Evolutionary conservation across 2,329 filamentous ascomycete species (phyloP).

Genomic region (Calonectria pseudoreteaudii): DNA sequence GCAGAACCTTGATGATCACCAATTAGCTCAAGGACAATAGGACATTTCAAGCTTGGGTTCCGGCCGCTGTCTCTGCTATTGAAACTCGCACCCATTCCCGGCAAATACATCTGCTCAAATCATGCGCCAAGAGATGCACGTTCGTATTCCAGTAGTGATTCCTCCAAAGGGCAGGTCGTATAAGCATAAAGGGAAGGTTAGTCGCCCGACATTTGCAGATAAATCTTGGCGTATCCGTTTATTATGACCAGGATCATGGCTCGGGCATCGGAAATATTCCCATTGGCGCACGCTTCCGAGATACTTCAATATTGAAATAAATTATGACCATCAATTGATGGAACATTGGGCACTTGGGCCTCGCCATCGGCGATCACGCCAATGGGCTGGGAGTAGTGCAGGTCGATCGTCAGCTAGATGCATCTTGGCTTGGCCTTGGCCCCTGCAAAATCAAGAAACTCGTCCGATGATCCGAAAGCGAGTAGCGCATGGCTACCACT

Average conservation of each 20-base stretch:
- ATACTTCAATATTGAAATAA: too few relatives aligned
- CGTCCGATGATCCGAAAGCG: background rate
- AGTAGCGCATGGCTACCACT: background rate
- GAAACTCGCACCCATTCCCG: background rate
- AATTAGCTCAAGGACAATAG: background rate
- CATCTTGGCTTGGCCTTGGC: too few relatives aligned
- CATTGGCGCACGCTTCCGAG: background rate
- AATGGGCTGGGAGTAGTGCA: background rate
- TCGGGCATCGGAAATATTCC: background rate
- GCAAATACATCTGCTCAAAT: background rate
- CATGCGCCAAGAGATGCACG: background rate
- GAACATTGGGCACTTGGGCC: background rate
- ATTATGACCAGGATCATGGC: background rate
- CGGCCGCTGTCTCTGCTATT: background rate
- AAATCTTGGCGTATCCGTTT: background rate
- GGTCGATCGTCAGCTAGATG: too few relatives aligned
- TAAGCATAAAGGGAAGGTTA: conserved; percentile 5
- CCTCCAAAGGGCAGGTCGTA: background rate
- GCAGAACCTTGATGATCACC: background rate
- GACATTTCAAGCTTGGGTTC: background rate
- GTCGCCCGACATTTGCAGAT: background rate
- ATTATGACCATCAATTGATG: background rate
- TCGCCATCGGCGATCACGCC: background rate
- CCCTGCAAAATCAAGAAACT: background rate
- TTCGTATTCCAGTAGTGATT: background rate